These are phyloP conservation scores for Candida montana DNA, from an alignment of 805 yeast genomes.

Conservation along the genomic window DNA sequence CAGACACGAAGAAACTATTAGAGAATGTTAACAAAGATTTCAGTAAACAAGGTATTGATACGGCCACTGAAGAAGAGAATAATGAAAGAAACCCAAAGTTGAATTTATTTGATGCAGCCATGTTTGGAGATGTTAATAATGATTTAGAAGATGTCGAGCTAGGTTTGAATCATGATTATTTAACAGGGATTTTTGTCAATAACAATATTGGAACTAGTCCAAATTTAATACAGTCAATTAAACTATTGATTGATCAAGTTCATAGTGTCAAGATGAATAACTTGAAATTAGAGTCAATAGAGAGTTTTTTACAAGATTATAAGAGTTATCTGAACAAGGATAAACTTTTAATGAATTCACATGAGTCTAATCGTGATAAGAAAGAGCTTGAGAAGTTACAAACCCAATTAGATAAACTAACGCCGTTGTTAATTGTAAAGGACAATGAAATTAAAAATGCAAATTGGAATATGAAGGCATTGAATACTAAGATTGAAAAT, in stretches of 20 bases:
- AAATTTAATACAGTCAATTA: slow-evolving; percentile 50
- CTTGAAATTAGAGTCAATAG: slow-evolving; percentile 48
- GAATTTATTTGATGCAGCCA: slow-evolving; percentile 48
- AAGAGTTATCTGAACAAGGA: slow-evolving; percentile 19
- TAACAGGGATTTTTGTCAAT: slow-evolving; percentile 54
- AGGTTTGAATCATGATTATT: slow-evolving; percentile 41
- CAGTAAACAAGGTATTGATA: not conserved
- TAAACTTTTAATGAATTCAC: slow-evolving; percentile 2
- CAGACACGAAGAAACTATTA: slow-evolving; percentile 15
- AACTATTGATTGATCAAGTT: slow-evolving; percentile 48
- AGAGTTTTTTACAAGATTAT: slow-evolving; percentile 49
- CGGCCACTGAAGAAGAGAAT: slow-evolving; percentile 13
- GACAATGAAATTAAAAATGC: slow-evolving; percentile 3
- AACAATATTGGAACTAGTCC: slow-evolving; percentile 55
- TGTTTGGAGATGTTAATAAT: slow-evolving; percentile 52
- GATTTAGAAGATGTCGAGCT: slow-evolving; percentile 46
- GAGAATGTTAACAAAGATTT: slow-evolving; percentile 6
- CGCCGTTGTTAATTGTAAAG: not conserved
- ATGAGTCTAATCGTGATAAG: slow-evolving; percentile 1
- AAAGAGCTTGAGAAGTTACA: not conserved
- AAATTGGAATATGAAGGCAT: not conserved
- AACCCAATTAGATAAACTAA: not conserved
- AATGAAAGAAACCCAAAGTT: slow-evolving; percentile 17
- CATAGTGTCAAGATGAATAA: slow-evolving; percentile 56
- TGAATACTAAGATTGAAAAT: not conserved